These are phyloP conservation scores for Euphorbia schlechtendalii DNA, from an alignment of 441 rosid species.

Conservation along the genomic window DNA sequence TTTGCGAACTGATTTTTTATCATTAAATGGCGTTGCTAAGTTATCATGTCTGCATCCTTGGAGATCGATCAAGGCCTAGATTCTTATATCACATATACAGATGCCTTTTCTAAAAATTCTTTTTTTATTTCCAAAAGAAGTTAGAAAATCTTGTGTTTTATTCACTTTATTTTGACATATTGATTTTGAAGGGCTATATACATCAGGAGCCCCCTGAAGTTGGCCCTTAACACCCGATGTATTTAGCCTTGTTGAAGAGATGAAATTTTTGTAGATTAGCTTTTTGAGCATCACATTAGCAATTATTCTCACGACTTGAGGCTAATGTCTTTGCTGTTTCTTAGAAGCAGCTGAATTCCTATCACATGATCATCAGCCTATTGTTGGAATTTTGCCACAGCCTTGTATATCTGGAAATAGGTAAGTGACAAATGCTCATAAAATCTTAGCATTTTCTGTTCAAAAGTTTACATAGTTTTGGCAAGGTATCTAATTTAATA, in stretches of 20 bases:
- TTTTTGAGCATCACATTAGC: background rate
- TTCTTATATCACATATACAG: too few relatives aligned
- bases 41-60: too few relatives aligned
- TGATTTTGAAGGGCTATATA: background rate
- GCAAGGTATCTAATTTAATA: too few relatives aligned
- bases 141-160: background rate
- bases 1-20: background rate
- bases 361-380: constrained; percentile 36
- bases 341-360: constrained; percentile 50
- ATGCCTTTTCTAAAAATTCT: too few relatives aligned
- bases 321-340: constrained; percentile 20
- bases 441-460: background rate
- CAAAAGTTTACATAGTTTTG: too few relatives aligned
- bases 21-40: background rate
- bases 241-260: too few relatives aligned
- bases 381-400: constrained; percentile 65
- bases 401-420: constrained; percentile 50
- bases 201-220: background rate
- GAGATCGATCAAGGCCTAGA: background rate
- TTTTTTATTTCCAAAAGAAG: too few relatives aligned
- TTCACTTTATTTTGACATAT: background rate
- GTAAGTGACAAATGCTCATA: constrained; percentile 24
- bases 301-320: constrained; percentile 12
- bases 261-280: background rate
- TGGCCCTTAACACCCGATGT: too few relatives aligned